phyloP scores from a whole-genome alignment of 1,139 yeast genomes.

The Suzukiozyma palmioleophila region DNA sequence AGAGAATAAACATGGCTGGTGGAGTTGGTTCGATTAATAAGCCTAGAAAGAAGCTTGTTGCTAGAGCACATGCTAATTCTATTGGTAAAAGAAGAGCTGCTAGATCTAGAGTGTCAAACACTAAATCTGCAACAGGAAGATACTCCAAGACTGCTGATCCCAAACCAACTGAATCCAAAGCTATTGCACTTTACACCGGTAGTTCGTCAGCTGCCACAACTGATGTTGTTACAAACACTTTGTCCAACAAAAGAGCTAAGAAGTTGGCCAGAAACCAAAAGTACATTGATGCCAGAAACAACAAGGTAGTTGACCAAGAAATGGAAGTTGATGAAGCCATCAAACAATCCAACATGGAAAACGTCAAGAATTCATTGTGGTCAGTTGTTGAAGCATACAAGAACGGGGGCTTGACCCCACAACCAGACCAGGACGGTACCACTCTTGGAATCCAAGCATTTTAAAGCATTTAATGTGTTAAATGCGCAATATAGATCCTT shows the following conservation, averaged over 20 bases:
- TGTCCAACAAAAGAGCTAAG: slow-evolving; percentile 77
- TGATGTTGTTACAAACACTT: slow-evolving; percentile 51
- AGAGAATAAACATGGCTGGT: slow-evolving; percentile 3
- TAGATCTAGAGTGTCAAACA: slow-evolving; percentile 44
- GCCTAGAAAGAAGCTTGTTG: slow-evolving; percentile 61
- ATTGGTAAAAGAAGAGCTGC: slow-evolving; percentile 56
- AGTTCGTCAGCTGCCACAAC: slow-evolving; percentile 29
- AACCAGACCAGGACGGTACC: slow-evolving; percentile 66
- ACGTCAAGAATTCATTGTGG: slow-evolving; percentile 66
- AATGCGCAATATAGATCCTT: slow-evolving; percentile 5
- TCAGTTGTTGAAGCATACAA: slow-evolving; percentile 54
- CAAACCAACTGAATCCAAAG: slow-evolving; percentile 50
- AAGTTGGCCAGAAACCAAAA: slow-evolving; percentile 78
- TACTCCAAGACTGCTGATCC: slow-evolving; percentile 34
- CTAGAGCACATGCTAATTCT: slow-evolving; percentile 51
- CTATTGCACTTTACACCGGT: slow-evolving; percentile 62
- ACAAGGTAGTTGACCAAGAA: slow-evolving; percentile 38
- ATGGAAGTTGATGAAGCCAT: slow-evolving; percentile 46
- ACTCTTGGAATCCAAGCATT: slow-evolving; percentile 72
- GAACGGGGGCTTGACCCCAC: slow-evolving; percentile 38
- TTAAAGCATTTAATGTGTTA: slow-evolving; percentile 13
- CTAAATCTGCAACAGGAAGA: slow-evolving; percentile 45
- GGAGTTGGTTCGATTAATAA: slow-evolving; percentile 47
- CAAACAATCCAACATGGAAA: slow-evolving; percentile 35
- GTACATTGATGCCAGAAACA: slow-evolving; percentile 56